Conservation (phyloP, 768 basidiomycete species). For the Termitomyces sp. region DNA sequence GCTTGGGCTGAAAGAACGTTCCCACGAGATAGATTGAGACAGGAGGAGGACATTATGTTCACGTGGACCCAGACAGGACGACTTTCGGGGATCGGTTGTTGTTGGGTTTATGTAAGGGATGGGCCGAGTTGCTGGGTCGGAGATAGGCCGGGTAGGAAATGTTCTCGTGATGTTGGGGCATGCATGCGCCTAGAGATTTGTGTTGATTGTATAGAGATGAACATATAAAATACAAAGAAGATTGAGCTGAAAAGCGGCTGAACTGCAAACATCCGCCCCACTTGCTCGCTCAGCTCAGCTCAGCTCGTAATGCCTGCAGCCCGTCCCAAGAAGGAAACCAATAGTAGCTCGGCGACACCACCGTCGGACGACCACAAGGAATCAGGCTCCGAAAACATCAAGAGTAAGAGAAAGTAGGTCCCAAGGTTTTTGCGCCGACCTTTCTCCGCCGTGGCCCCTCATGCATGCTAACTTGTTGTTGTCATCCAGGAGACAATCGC, state of each 20-base stretch:
- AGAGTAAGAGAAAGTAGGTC: conserved; percentile 76
- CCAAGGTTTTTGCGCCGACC: conserved; percentile 34
- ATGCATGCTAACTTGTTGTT: conserved; percentile 27
- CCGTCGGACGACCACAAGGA: conserved; percentile 55
- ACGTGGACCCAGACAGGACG: no score
- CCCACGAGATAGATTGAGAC: background rate
- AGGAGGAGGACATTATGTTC: no score
- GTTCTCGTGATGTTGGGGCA: conserved; percentile 35
- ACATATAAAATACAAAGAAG: conserved; percentile 32
- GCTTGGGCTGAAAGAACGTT: conserved; percentile 15
- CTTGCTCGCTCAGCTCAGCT: no score
- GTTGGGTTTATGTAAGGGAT: background rate
- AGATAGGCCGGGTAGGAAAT: conserved; percentile 35
- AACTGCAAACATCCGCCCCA: no score
- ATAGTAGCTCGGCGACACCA: conserved; percentile 47
- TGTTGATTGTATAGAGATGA: conserved; percentile 19
- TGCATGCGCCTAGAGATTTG: conserved; percentile 16
- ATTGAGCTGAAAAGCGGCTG: background rate
- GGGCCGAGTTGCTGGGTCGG: conserved; percentile 35
- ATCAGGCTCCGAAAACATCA: conserved; percentile 59
- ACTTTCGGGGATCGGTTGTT: conserved; percentile 23
- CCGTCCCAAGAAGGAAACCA: conserved; percentile 57
- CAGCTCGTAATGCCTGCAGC: conserved; percentile 74
- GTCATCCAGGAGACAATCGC: conserved; percentile 67
- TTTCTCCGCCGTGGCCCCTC: conserved; percentile 41